Conservation (phyloP, 106 monocot genomes). For the Platanthera guangdongensis region DNA sequence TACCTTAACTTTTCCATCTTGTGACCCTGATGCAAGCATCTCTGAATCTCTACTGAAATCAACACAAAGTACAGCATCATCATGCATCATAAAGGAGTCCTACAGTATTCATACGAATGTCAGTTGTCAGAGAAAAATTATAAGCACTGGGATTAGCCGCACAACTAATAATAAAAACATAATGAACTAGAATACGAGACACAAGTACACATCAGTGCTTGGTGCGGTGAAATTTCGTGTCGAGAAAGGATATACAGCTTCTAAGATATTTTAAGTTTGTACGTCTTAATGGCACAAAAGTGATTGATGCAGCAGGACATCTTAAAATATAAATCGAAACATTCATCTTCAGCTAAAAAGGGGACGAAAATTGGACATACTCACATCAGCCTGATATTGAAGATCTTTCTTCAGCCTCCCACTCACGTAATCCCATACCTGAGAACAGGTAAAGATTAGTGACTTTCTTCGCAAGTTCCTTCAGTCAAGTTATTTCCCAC, state of each 20-base stretch:
- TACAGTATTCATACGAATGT: conserved; percentile 20
- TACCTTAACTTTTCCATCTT: conserved; percentile 99
- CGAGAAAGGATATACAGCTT: no score
- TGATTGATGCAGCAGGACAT: background rate
- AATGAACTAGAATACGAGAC: background rate
- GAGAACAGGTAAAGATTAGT: background rate
- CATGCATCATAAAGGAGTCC: conserved; percentile 99
- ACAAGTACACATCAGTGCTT: background rate
- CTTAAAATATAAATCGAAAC: background rate
- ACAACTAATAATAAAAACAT: background rate
- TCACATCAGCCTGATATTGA: conserved; percentile 99
- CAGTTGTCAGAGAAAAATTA: background rate
- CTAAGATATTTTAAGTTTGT: no score
- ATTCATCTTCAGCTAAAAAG: background rate
- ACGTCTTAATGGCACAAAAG: background rate
- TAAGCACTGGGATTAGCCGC: background rate
- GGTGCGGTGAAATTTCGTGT: background rate
- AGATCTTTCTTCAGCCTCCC: conserved; percentile 83
- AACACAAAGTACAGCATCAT: conserved; percentile 87
- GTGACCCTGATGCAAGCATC: conserved; percentile 92
- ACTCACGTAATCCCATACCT: conserved; percentile 8
- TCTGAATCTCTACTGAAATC: conserved; percentile 99
- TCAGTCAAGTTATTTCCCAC: background rate
- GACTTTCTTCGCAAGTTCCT: background rate
- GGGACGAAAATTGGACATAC: conserved; percentile 8